Percentiles rank a stretch among this genome's conserved stretches.
phyloP scores from a whole-genome alignment of 805 yeast genomes.

The Candida loeiensis region DNA sequence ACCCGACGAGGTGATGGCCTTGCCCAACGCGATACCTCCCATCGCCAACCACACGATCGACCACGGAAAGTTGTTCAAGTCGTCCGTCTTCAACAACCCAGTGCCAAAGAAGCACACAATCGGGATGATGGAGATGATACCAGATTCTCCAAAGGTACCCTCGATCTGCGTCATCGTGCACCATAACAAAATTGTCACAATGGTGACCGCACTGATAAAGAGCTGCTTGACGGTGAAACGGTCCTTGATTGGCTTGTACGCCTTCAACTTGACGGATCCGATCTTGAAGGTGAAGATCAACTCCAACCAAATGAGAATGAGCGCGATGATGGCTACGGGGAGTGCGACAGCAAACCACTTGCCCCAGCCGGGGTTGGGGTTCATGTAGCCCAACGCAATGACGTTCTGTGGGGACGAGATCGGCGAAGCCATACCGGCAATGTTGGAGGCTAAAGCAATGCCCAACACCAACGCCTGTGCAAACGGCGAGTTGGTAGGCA shows the following conservation, averaged over 20 bases:
- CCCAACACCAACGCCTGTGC: conserved; percentile 85
- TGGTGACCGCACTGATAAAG: conserved; percentile 39
- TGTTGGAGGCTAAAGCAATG: conserved; percentile 86
- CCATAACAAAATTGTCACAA: conserved; percentile 47
- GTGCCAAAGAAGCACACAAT: conserved; percentile 48
- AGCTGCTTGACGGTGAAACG: conserved; percentile 43
- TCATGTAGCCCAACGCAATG: conserved; percentile 84
- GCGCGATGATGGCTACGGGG: conserved; percentile 68
- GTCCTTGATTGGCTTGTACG: conserved; percentile 45
- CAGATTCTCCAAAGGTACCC: conserved; percentile 45
- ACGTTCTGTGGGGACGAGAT: conserved; percentile 96
- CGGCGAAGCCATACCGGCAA: conserved; percentile 97
- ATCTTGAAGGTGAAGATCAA: conserved; percentile 62
- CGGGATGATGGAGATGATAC: conserved; percentile 47
- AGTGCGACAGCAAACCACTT: conserved; percentile 89
- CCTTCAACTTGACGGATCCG: conserved; percentile 44
- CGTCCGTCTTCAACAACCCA: conserved; percentile 45
- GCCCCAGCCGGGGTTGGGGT: conserved; percentile 75
- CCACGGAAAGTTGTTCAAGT: conserved; percentile 53
- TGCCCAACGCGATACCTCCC: conserved; percentile 56
- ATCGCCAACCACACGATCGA: conserved; percentile 51
- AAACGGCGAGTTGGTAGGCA: conserved; percentile 74
- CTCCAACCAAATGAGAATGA: conserved; percentile 69
- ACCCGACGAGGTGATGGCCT: conserved; percentile 49
- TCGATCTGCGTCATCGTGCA: conserved; percentile 44